phyloP scores from a whole-genome alignment of 2,329 filamentous ascomycete species.

The Epichloe bromicola region DNA sequence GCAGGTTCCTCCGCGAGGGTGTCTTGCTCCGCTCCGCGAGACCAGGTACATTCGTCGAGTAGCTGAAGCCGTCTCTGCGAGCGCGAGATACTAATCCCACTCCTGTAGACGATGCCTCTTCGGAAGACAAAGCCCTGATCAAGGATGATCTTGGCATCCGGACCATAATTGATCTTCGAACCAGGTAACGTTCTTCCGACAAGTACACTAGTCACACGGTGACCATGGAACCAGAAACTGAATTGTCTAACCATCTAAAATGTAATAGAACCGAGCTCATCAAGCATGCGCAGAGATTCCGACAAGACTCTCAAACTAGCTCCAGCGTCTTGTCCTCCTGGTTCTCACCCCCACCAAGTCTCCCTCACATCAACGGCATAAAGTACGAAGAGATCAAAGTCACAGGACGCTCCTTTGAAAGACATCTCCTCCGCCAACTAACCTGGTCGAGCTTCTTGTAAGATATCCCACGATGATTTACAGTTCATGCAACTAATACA shows the following conservation, averaged over 20 bases:
- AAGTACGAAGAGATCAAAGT: slow-evolving; percentile 57
- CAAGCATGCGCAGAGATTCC: slow-evolving; percentile 50
- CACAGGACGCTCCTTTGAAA: slow-evolving; percentile 59
- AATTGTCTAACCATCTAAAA: background rate
- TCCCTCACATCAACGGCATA: slow-evolving; percentile 50
- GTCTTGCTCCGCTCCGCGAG: slow-evolving; percentile 57
- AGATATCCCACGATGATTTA: slow-evolving; percentile 9
- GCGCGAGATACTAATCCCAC: too few relatives aligned
- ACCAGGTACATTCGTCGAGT: slow-evolving; percentile 27
- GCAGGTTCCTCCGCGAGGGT: slow-evolving; percentile 39
- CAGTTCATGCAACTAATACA: background rate
- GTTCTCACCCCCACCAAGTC: slow-evolving; percentile 38
- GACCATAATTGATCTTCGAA: slow-evolving; percentile 68
- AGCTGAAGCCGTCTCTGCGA: too few relatives aligned
- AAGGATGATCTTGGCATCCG: slow-evolving; percentile 48
- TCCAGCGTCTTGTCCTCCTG: slow-evolving; percentile 24
- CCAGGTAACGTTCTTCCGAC: slow-evolving; percentile 37
- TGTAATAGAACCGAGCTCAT: slow-evolving; percentile 54
- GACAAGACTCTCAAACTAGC: slow-evolving; percentile 25
- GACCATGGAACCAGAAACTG: background rate
- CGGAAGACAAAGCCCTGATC: slow-evolving; percentile 48
- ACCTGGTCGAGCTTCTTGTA: slow-evolving; percentile 54
- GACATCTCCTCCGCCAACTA: slow-evolving; percentile 52
- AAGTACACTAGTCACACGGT: too few relatives aligned
- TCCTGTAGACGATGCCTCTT: slow-evolving; percentile 54